phyloP scores from a whole-genome alignment of 2,329 filamentous ascomycete species.

The Harringtonia lauricola region DNA sequence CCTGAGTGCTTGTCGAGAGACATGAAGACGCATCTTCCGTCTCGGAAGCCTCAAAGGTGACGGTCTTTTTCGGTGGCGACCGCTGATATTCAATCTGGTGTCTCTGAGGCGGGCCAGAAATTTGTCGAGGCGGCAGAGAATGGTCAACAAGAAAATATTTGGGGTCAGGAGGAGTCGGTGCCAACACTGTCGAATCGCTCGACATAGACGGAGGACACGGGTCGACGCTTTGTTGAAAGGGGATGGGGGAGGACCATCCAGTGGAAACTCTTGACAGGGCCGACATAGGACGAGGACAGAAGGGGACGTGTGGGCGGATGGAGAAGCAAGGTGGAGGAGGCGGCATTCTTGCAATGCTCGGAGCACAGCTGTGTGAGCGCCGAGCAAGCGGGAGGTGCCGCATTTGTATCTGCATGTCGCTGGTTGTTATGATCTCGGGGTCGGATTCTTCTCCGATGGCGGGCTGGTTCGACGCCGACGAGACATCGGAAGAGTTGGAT shows the following conservation, averaged over 20 bases:
- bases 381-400: neutral
- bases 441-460: slow-evolving; percentile 2
- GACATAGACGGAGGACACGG: neutral
- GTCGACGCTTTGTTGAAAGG: neutral
- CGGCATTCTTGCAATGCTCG: too few species aligned
- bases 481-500: slow-evolving; percentile 4
- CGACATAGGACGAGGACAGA: too few species aligned
- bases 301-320: too few species aligned
- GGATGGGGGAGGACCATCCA: neutral
- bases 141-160: neutral
- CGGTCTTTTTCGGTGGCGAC: neutral
- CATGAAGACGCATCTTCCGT: slow-evolving; percentile 1
- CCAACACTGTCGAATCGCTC: neutral
- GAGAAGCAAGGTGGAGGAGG: too few species aligned
- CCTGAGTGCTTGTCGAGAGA: slow-evolving; percentile 6
- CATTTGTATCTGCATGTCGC: neutral
- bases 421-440: neutral
- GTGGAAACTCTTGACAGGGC: too few species aligned
- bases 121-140: too few species aligned
- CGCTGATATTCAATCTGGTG: too few species aligned
- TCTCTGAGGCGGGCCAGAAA: too few species aligned
- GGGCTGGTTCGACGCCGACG: slow-evolving; percentile 3
- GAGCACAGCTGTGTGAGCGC: neutral
- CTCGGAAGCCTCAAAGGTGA: slow-evolving; percentile 1
- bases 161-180: neutral